A percentile compares a stretch with the other conserved stretches of the same genome.
Conservation (phyloP, 1,139 yeast genomes). For the Casaregolazyma lundiana region DNA sequence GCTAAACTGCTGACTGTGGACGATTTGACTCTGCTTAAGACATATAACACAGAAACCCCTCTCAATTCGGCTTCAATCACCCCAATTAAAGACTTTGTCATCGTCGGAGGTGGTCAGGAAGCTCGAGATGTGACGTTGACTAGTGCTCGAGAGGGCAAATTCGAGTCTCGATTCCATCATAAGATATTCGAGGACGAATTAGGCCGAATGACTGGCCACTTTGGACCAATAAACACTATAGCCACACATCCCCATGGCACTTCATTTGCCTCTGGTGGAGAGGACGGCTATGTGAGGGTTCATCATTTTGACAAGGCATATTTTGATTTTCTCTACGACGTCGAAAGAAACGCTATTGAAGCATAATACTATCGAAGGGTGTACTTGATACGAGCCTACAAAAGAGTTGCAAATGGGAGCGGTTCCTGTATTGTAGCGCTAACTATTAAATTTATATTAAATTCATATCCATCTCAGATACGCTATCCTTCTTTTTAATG, state of each 20-base stretch:
- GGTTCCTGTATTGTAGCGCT: not conserved
- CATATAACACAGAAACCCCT: constrained; percentile 85
- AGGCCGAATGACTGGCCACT: constrained; percentile 97
- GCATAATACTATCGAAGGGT: not conserved
- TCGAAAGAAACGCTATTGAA: constrained; percentile 49
- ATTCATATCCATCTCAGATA: not conserved
- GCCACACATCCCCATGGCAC: constrained; percentile 95
- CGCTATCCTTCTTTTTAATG: not conserved
- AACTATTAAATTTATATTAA: not conserved
- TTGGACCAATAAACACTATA: constrained; percentile 94
- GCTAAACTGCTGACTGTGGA: constrained; percentile 80
- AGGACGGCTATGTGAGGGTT: constrained; percentile 94
- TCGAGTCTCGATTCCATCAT: constrained; percentile 95
- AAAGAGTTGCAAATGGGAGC: too few relatives aligned
- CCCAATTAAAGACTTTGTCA: constrained; percentile 84
- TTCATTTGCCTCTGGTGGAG: constrained; percentile 94
- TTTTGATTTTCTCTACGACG: constrained; percentile 88
- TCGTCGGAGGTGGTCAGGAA: constrained; percentile 99
- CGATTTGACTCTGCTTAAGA: constrained; percentile 65
- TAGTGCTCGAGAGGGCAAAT: constrained; percentile 88
- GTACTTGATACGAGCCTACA: too few relatives aligned
- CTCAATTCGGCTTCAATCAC: constrained; percentile 95
- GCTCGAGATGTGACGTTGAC: constrained; percentile 98
- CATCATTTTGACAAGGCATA: constrained; percentile 91
- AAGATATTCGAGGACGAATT: constrained; percentile 92